Percentiles rank a stretch among this genome's conserved stretches.
These are phyloP conservation scores for Trametes sanguinea DNA, from an alignment of 768 basidiomycete species.

Conservation along the genomic window DNA sequence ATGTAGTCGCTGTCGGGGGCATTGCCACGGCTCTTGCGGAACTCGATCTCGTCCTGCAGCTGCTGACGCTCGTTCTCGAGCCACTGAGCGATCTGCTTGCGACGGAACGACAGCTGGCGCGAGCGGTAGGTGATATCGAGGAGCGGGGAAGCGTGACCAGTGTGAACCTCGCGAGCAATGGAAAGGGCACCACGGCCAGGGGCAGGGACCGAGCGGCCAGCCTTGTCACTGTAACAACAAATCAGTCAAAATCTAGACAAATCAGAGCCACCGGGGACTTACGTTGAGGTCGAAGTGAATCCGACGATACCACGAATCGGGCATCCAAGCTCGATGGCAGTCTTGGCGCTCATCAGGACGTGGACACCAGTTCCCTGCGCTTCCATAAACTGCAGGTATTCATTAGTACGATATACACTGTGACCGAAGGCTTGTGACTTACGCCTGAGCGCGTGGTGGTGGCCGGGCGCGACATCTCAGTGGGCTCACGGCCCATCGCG, in stretches of 20 bases:
- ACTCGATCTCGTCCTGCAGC: constrained; percentile 76
- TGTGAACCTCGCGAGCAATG: constrained; percentile 82
- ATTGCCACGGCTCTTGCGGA: constrained; percentile 55
- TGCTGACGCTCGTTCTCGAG: constrained; percentile 84
- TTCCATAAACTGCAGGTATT: constrained; percentile 79
- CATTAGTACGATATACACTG: too few relatives aligned
- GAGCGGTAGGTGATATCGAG: constrained; percentile 87
- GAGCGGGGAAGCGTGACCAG: constrained; percentile 75
- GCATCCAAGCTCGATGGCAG: constrained; percentile 90
- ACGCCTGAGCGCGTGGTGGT: constrained; percentile 95
- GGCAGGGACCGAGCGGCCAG: constrained; percentile 96
- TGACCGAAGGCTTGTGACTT: constrained; percentile 31
- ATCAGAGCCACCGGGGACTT: constrained; percentile 35
- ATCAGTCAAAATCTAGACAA: constrained; percentile 3
- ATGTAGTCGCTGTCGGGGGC: constrained; percentile 67
- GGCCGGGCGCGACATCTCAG: constrained; percentile 97
- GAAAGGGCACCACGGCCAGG: constrained; percentile 92
- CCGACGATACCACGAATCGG: constrained; percentile 93
- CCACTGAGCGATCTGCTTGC: constrained; percentile 94
- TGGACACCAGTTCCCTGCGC: constrained; percentile 96
- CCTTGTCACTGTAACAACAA: constrained; percentile 76
- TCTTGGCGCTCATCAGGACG: constrained; percentile 95
- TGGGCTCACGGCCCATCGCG: constrained; percentile 98
- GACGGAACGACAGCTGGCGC: constrained; percentile 94
- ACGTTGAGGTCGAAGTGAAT: constrained; percentile 97